phyloP scores from a whole-genome alignment of 106 monocot genomes.

The Apostasia ramifera region DNA sequence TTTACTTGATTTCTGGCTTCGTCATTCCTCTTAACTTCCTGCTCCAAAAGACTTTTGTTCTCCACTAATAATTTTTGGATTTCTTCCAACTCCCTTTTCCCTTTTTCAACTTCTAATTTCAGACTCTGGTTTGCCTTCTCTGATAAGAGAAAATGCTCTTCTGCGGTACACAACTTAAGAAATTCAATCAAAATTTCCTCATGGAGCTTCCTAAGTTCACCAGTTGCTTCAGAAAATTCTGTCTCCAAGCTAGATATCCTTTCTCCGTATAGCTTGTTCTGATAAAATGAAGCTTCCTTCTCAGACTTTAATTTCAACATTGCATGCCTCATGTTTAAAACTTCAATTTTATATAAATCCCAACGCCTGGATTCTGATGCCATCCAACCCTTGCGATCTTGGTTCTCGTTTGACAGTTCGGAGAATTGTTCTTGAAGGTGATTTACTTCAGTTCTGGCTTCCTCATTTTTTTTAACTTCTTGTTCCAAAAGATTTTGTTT shows the following conservation, averaged over 20 bases:
- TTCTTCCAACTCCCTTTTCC: constrained; percentile 30
- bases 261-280: constrained; percentile 19
- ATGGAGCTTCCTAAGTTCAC: constrained; percentile 32
- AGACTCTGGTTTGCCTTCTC: constrained; percentile 26
- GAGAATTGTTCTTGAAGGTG: constrained; percentile 4
- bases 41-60: constrained; percentile 5
- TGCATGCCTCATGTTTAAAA: constrained; percentile 27
- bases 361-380: constrained; percentile 19
- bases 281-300: constrained; percentile 39
- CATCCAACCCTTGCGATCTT: constrained; percentile 27
- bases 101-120: constrained; percentile 19
- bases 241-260: constrained; percentile 32
- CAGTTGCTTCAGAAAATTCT: constrained; percentile 22
- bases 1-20: not conserved
- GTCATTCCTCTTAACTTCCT: constrained; percentile 4
- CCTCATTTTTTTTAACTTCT: not conserved
- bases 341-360: constrained; percentile 20
- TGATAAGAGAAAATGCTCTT: constrained; percentile 31
- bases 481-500: constrained; percentile 2
- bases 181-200: constrained; percentile 24
- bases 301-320: constrained; percentile 29
- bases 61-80: constrained; percentile 11
- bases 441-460: constrained; percentile 1
- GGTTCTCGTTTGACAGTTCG: constrained; percentile 15
- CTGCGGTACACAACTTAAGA: constrained; percentile 12